Conservation (phyloP, 2,329 filamentous ascomycete species). For the Chrysoporthe austroafricana region DNA sequence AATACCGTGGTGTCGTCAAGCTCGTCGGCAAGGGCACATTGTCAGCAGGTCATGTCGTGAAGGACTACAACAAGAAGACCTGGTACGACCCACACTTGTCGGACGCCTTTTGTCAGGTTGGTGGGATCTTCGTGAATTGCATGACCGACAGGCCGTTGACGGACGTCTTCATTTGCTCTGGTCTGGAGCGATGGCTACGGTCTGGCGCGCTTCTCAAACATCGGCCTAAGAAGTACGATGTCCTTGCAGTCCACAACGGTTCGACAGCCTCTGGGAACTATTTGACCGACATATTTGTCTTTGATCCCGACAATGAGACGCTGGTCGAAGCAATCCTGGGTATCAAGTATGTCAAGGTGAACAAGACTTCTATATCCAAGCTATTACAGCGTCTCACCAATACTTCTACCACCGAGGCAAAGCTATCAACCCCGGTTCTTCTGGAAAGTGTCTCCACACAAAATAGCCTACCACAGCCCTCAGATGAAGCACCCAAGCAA, state of each 20-base stretch:
- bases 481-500: not conserved
- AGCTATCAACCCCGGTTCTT: not conserved
- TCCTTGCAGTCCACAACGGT: constrained; percentile 35
- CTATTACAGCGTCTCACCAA: constrained; percentile 33
- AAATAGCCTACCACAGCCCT: too few relatives aligned
- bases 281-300: constrained; percentile 41
- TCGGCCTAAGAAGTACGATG: constrained; percentile 32
- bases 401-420: not conserved
- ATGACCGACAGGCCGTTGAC: constrained; percentile 35
- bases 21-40: constrained; percentile 37
- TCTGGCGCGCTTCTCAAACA: constrained; percentile 7
- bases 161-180: constrained; percentile 41
- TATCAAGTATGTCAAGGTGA: constrained; percentile 36
- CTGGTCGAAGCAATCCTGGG: constrained; percentile 41
- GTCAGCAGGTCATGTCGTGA: constrained; percentile 37
- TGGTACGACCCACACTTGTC: constrained; percentile 36
- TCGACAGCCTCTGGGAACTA: constrained; percentile 33
- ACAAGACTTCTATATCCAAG: constrained; percentile 37
- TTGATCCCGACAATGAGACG: constrained; percentile 35
- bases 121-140: constrained; percentile 42
- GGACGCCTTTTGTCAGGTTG: constrained; percentile 42
- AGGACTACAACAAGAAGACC: constrained; percentile 3
- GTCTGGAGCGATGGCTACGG: constrained; percentile 39
- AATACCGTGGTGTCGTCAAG: constrained; percentile 38
- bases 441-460: too few relatives aligned